Conservation (phyloP, 345 rosid species). For the Psidium friedrichsthalianum region DNA sequence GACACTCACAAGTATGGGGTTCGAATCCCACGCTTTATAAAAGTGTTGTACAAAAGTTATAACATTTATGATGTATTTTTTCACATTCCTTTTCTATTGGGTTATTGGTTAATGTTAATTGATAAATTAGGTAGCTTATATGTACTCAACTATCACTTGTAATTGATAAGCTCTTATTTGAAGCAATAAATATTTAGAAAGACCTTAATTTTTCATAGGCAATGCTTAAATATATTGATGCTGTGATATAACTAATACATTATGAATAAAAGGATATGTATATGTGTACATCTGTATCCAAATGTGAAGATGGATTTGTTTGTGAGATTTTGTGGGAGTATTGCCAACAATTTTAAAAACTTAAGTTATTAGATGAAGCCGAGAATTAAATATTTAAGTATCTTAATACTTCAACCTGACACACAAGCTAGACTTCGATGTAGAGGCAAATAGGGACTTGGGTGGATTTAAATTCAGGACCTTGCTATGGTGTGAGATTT, state of each 20-base stretch:
- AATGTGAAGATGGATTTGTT: too few relatives aligned
- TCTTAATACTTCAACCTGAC: too few relatives aligned
- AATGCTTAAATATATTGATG: neutral
- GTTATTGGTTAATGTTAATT: neutral
- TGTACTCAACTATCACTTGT: neutral
- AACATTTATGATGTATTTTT: too few relatives aligned
- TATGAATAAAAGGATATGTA: neutral
- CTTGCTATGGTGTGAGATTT: fast-evolving
- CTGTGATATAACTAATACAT: neutral
- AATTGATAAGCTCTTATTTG: neutral
- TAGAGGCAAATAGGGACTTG: fast-evolving
- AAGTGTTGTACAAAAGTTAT: too few relatives aligned
- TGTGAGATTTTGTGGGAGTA: too few relatives aligned
- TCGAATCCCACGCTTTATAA: too few relatives aligned
- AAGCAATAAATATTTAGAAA: neutral
- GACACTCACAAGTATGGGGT: too few relatives aligned
- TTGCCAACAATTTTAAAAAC: too few relatives aligned
- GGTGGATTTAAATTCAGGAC: neutral
- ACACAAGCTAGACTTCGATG: neutral
- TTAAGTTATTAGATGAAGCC: too few relatives aligned
- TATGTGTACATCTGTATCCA: neutral
- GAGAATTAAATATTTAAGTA: too few relatives aligned
- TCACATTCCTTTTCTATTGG: neutral
- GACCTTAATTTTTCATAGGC: neutral
- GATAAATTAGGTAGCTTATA: neutral